Evolutionary conservation across 305 asterid genomes (phyloP).

Genomic region (Nicotiana rustica): DNA sequence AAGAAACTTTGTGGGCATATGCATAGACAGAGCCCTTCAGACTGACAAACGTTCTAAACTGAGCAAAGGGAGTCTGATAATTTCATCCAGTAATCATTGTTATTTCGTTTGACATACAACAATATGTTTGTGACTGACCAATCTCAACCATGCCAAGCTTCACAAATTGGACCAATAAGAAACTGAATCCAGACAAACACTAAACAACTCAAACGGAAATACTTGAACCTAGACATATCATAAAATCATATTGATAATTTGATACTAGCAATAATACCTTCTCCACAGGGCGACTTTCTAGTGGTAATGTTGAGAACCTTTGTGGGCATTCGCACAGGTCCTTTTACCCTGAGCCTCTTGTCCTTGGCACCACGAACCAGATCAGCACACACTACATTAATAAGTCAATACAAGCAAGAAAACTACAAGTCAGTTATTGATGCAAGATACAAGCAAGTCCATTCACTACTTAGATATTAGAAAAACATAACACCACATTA

Average conservation of each 20-base stretch:
- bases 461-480: not conserved
- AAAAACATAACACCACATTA: not conserved
- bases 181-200: not conserved
- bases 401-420: slow-evolving; percentile 7
- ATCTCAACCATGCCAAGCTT: not conserved
- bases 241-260: not conserved
- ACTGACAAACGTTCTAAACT: not conserved
- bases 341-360: slow-evolving; percentile 48
- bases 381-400: slow-evolving; percentile 35
- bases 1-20: not conserved
- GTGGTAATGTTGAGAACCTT: slow-evolving; percentile 45
- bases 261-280: slow-evolving; percentile 35
- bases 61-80: not conserved
- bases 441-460: not conserved
- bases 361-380: slow-evolving; percentile 49
- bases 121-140: not conserved
- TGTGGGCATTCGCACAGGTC: slow-evolving; percentile 48
- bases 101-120: not conserved
- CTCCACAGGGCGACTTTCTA: slow-evolving; percentile 48
- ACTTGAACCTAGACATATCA: not conserved
- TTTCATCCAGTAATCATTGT: not conserved
- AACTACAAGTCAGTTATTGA: not conserved
- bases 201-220: not conserved
- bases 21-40: not conserved
- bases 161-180: not conserved